Evolutionary conservation across 192 early-diverging fungal species (phyloP).

Genomic region (Spinellus fusiger): DNA sequence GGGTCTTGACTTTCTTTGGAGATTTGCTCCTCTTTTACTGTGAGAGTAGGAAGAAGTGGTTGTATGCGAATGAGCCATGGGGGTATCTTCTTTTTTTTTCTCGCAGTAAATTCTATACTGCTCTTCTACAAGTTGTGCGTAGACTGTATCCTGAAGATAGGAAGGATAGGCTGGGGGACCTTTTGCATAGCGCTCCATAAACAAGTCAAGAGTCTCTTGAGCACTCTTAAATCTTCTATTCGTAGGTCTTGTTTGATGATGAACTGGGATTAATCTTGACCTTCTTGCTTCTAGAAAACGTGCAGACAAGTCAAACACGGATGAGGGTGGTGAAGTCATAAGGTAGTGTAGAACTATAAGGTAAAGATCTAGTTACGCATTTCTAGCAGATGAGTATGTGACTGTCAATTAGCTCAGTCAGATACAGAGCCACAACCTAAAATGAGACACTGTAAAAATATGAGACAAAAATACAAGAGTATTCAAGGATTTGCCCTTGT

Average conservation of each 20-base stretch:
- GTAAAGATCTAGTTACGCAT: too few species aligned
- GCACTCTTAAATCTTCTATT: not conserved
- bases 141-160: constrained; percentile 25
- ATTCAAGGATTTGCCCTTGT: too few species aligned
- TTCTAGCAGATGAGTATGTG: too few species aligned
- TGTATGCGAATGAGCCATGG: not conserved
- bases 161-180: constrained; percentile 19
- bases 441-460: too few species aligned
- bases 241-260: not conserved
- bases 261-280: not conserved
- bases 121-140: constrained; percentile 8
- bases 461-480: too few species aligned
- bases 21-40: not conserved
- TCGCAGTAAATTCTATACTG: constrained; percentile 16
- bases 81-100: constrained; percentile 1
- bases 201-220: not conserved
- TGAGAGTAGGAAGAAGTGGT: not conserved
- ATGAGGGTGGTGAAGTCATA: not conserved
- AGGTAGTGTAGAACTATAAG: too few species aligned
- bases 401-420: too few species aligned
- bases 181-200: not conserved
- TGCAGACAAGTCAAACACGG: not conserved
- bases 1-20: not conserved
- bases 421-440: too few species aligned
- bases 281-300: not conserved